phyloP scores from a whole-genome alignment of 2,329 filamentous ascomycete genomes.

The Cladosporium halotolerans region DNA sequence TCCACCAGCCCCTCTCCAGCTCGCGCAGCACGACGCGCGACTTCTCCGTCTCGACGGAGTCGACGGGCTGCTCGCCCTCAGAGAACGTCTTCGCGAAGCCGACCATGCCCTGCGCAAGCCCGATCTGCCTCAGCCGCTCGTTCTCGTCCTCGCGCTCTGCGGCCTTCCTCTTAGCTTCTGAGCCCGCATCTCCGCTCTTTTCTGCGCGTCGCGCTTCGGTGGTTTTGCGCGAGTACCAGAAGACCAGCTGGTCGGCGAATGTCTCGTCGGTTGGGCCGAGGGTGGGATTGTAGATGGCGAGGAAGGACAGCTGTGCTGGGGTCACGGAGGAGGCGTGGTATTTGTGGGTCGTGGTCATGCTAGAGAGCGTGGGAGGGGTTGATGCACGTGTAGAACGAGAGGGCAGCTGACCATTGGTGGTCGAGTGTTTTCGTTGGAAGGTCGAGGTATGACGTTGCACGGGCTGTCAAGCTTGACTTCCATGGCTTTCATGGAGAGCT shows the following conservation, averaged over 20 bases:
- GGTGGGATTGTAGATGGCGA: constrained; percentile 91
- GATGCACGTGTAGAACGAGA: background rate
- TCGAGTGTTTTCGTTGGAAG: background rate
- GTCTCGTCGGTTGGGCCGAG: constrained; percentile 68
- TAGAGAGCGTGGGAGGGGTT: background rate
- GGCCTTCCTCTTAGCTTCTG: constrained; percentile 27
- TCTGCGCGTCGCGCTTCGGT: constrained; percentile 23
- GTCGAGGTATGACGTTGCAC: background rate
- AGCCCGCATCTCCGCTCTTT: constrained; percentile 10
- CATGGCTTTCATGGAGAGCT: no score
- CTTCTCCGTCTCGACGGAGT: constrained; percentile 87
- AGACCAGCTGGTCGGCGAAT: constrained; percentile 78
- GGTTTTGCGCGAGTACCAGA: constrained; percentile 63
- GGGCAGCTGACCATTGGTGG: background rate
- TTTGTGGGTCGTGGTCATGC: constrained; percentile 8
- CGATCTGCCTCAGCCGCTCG: constrained; percentile 84
- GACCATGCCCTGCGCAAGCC: constrained; percentile 93
- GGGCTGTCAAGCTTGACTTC: no score
- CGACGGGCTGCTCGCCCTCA: constrained; percentile 61
- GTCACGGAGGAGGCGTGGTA: constrained; percentile 6
- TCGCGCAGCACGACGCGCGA: constrained; percentile 78
- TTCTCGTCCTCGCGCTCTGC: constrained; percentile 60
- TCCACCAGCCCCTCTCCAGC: constrained; percentile 90
- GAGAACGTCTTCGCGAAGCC: constrained; percentile 87
- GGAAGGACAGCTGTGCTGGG: constrained; percentile 80